These are phyloP conservation scores for Parmelia sp. DNA, from an alignment of 495 filamentous ascomycete species.

Conservation along the genomic window DNA sequence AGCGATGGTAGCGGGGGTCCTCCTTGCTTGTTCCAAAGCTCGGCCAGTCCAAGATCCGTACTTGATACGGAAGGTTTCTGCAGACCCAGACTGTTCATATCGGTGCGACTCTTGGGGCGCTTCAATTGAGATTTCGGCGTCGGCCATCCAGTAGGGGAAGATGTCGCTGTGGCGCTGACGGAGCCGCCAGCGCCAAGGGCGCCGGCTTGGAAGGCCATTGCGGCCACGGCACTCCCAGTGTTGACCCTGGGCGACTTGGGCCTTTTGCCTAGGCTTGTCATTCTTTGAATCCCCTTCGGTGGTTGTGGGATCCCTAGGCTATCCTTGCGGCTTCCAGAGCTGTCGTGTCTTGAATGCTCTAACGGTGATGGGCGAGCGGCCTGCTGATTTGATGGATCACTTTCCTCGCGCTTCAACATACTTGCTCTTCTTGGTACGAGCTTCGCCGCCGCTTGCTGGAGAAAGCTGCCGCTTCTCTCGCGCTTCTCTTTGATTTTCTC, in stretches of 20 bases:
- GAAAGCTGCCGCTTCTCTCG: conserved; percentile 38
- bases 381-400: conserved; percentile 32
- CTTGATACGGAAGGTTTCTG: conserved; percentile 29
- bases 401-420: conserved; percentile 44
- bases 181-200: conserved; percentile 59
- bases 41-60: conserved; percentile 34
- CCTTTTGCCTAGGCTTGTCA: conserved; percentile 51
- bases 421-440: conserved; percentile 49
- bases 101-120: conserved; percentile 69
- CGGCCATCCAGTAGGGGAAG: conserved; percentile 42
- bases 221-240: conserved; percentile 51
- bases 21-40: conserved; percentile 44
- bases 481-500: conserved; percentile 34
- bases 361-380: conserved; percentile 29
- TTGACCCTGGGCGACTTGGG: conserved; percentile 56
- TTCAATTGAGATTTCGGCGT: conserved; percentile 43
- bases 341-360: conserved; percentile 35
- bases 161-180: conserved; percentile 48
- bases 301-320: conserved; percentile 41
- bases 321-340: conserved; percentile 37
- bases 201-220: conserved; percentile 55
- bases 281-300: conserved; percentile 39
- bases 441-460: conserved; percentile 40
- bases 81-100: conserved; percentile 40
- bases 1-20: conserved; percentile 44